These are phyloP conservation scores for Colletotrichum liriopes DNA, from an alignment of 2,329 filamentous ascomycete species.

Conservation along the genomic window DNA sequence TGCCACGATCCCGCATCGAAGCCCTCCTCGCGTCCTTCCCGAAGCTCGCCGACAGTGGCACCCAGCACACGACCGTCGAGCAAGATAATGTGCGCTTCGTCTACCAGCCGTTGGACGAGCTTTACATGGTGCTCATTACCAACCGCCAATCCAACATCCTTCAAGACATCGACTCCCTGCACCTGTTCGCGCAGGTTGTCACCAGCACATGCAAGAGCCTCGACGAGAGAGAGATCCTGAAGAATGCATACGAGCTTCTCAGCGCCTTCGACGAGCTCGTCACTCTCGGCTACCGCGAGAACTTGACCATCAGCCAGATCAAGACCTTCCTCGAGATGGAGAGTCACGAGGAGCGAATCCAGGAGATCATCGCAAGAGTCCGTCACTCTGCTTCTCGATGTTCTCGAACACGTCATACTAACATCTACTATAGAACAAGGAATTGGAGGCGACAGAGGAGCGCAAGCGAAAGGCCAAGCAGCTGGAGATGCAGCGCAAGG, in stretches of 20 bases:
- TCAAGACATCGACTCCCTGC: slow-evolving; percentile 98
- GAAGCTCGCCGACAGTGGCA: slow-evolving; percentile 95
- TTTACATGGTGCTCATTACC: slow-evolving; percentile 99
- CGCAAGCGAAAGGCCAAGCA: slow-evolving; percentile 99
- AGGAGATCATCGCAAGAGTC: slow-evolving; percentile 96
- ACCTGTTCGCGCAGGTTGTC: slow-evolving; percentile 97
- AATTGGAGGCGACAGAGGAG: slow-evolving; percentile 97
- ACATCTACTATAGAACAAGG: slow-evolving; percentile 83
- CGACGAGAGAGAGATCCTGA: slow-evolving; percentile 94
- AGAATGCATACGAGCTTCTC: slow-evolving; percentile 95
- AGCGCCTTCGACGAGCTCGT: slow-evolving; percentile 98
- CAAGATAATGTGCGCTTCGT: slow-evolving; percentile 99
- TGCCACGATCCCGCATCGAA: slow-evolving; percentile 96
- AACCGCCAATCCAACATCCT: slow-evolving; percentile 99
- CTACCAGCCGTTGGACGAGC: slow-evolving; percentile 98
- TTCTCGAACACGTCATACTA: slow-evolving; percentile 35
- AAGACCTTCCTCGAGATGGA: slow-evolving; percentile 99
- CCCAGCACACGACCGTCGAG: slow-evolving; percentile 98
- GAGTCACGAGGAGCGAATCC: slow-evolving; percentile 97
- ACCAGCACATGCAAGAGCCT: slow-evolving; percentile 96
- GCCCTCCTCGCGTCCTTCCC: slow-evolving; percentile 96
- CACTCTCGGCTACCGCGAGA: slow-evolving; percentile 95
- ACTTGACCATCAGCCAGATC: slow-evolving; percentile 96
- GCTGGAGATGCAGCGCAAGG: slow-evolving; percentile 98
- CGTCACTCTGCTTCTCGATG: slow-evolving; percentile 47